phyloP scores from a whole-genome alignment of 1,284 basidiomycete species.

The Coniferiporia weirii region DNA sequence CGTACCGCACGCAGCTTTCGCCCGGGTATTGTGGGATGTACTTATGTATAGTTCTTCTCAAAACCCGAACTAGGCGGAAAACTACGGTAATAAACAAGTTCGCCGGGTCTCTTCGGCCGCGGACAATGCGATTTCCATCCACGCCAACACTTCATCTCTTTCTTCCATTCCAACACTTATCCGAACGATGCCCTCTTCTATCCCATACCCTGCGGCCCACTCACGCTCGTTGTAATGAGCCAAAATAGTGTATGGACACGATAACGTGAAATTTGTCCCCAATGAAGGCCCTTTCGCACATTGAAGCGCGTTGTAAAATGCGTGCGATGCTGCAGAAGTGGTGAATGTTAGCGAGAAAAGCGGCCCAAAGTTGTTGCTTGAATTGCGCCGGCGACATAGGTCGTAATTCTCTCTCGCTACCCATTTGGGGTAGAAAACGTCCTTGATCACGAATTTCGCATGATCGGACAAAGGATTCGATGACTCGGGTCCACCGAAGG shows the following conservation, averaged over 20 bases:
- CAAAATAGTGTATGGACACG: conserved; percentile 89
- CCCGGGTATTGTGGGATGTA: no score
- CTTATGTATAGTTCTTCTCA: no score
- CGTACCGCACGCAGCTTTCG: no score
- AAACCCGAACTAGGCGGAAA: no score
- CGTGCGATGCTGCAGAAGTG: conserved; percentile 57
- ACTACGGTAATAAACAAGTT: not conserved
- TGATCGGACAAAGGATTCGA: conserved; percentile 36
- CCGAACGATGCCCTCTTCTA: conserved; percentile 81
- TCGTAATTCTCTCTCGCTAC: conserved; percentile 73
- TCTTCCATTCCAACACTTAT: conserved; percentile 94
- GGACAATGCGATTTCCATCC: conserved; percentile 65
- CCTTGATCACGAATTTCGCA: conserved; percentile 55
- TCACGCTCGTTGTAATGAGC: conserved; percentile 90
- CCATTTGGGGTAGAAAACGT: conserved; percentile 90
- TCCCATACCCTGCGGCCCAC: conserved; percentile 87
- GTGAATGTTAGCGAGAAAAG: conserved; percentile 91
- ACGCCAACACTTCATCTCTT: conserved; percentile 46
- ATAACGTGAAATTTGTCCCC: conserved; percentile 96
- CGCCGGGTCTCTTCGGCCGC: conserved; percentile 52
- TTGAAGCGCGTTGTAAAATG: conserved; percentile 83
- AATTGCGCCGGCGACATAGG: conserved; percentile 44
- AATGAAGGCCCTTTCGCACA: conserved; percentile 92
- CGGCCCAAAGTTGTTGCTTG: conserved; percentile 74
- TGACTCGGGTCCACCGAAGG: conserved; percentile 14